These are phyloP conservation scores for Beta macrorhiza DNA, from an alignment of 179 eudicot species.

Conservation along the genomic window DNA sequence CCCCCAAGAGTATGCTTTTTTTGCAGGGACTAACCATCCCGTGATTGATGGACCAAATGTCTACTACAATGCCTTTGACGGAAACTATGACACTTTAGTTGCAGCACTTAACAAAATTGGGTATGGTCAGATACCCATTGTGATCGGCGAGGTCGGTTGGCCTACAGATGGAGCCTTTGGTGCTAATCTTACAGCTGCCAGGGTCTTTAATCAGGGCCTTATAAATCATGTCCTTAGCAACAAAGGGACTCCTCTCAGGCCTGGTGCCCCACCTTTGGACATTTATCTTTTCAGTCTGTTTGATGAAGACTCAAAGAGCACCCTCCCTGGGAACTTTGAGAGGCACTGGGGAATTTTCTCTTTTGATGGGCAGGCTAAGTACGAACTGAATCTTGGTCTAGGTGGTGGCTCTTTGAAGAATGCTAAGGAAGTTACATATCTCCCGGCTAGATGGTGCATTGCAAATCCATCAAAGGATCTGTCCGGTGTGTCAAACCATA, in stretches of 20 bases:
- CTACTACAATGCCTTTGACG: constrained; percentile 85
- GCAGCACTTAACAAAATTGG: constrained; percentile 67
- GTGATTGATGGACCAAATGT: constrained; percentile 67
- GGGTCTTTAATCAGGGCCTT: constrained; percentile 77
- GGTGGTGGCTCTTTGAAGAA: constrained; percentile 57
- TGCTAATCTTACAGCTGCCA: constrained; percentile 80
- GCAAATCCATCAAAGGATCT: constrained; percentile 65
- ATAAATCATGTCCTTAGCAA: constrained; percentile 55
- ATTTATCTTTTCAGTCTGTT: constrained; percentile 73
- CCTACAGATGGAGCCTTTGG: constrained; percentile 73
- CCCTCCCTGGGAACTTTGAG: constrained; percentile 83
- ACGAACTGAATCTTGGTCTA: constrained; percentile 59
- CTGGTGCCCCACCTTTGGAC: constrained; percentile 61
- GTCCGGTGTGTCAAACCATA: constrained; percentile 48
- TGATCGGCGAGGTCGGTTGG: constrained; percentile 89
- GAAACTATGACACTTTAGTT: constrained; percentile 71
- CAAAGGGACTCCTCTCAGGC: constrained; percentile 78
- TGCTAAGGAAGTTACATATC: constrained; percentile 62
- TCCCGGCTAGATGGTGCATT: constrained; percentile 82
- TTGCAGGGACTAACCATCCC: constrained; percentile 68
- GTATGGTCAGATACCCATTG: constrained; percentile 71
- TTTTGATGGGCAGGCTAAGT: constrained; percentile 86
- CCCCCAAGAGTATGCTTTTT: constrained; percentile 89
- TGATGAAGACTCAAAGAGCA: constrained; percentile 79
- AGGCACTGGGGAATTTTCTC: constrained; percentile 94